phyloP scores from a whole-genome alignment of 2,329 filamentous ascomycete genomes.

The Zymoseptoria crescenta region DNA sequence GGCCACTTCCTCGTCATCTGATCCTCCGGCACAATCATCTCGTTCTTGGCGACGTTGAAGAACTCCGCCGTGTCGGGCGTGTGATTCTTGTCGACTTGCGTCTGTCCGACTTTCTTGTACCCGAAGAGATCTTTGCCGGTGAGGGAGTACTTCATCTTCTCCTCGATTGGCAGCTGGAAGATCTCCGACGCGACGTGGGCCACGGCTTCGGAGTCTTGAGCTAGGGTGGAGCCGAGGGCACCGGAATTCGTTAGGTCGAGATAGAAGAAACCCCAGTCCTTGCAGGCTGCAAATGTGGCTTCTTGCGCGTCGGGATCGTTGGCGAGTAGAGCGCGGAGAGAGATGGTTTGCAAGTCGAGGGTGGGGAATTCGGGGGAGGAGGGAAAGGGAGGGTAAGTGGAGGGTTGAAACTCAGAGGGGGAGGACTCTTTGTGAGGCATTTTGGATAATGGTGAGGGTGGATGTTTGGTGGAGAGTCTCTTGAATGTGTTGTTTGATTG shows the following conservation, averaged over 20 bases:
- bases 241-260: slow-evolving; percentile 38
- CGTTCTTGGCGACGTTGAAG: slow-evolving; percentile 50
- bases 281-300: slow-evolving; percentile 35
- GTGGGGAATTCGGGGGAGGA: slow-evolving; percentile 19
- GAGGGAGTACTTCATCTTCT: slow-evolving; percentile 43
- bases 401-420: slow-evolving; percentile 24
- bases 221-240: slow-evolving; percentile 21
- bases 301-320: slow-evolving; percentile 30
- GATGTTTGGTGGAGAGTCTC: neutral
- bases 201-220: slow-evolving; percentile 21
- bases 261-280: slow-evolving; percentile 50
- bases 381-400: slow-evolving; percentile 36
- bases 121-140: slow-evolving; percentile 33
- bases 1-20: slow-evolving; percentile 25
- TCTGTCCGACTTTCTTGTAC: slow-evolving; percentile 37
- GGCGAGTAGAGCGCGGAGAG: slow-evolving; percentile 33
- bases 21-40: slow-evolving; percentile 38
- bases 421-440: slow-evolving; percentile 28
- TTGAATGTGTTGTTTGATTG: no score
- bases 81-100: slow-evolving; percentile 41
- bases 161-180: slow-evolving; percentile 42
- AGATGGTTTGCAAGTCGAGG: slow-evolving; percentile 30
- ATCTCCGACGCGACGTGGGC: slow-evolving; percentile 36
- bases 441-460: neutral
- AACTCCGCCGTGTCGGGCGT: slow-evolving; percentile 49